Conservation (phyloP, 1,284 basidiomycete genomes). For the Ceratobasidium sp. region DNA sequence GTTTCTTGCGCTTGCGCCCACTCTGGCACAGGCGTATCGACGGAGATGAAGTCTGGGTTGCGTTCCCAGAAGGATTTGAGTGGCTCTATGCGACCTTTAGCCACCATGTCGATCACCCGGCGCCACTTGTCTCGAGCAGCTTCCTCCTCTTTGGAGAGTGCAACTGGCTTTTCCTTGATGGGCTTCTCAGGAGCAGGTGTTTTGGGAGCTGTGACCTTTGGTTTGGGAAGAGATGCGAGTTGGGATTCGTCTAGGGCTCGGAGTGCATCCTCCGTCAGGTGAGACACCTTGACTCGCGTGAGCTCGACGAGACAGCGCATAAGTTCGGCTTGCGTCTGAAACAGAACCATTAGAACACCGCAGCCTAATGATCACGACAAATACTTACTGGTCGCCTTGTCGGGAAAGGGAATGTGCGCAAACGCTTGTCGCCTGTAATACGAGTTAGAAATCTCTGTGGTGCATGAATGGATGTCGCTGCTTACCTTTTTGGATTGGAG, state of each 20-base stretch:
- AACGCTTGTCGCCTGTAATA: conserved; percentile 72
- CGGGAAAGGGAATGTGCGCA: conserved; percentile 93
- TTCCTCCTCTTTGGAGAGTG: conserved; percentile 83
- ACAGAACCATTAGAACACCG: background rate
- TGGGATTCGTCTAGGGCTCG: conserved; percentile 88
- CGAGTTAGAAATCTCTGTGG: background rate
- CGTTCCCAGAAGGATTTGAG: conserved; percentile 86
- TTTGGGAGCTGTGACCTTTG: conserved; percentile 59
- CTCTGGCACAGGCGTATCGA: conserved; percentile 74
- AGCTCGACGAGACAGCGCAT: conserved; percentile 90
- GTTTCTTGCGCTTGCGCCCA: conserved; percentile 68
- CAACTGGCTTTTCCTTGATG: conserved; percentile 63
- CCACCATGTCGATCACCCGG: conserved; percentile 89
- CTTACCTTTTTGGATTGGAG: conserved; percentile 68
- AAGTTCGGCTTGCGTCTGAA: conserved; percentile 91
- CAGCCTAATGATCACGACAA: background rate
- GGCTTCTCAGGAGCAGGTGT: conserved; percentile 59
- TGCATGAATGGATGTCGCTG: background rate
- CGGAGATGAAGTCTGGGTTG: conserved; percentile 68
- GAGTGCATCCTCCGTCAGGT: conserved; percentile 88
- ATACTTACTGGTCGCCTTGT: conserved; percentile 87
- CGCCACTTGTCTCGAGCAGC: conserved; percentile 79
- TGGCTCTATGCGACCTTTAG: conserved; percentile 85
- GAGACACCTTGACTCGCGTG: conserved; percentile 86
- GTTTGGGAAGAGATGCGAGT: conserved; percentile 81